Evolutionary conservation across 2,329 filamentous ascomycete species (phyloP).

Genomic region (Nemania serpens): DNA sequence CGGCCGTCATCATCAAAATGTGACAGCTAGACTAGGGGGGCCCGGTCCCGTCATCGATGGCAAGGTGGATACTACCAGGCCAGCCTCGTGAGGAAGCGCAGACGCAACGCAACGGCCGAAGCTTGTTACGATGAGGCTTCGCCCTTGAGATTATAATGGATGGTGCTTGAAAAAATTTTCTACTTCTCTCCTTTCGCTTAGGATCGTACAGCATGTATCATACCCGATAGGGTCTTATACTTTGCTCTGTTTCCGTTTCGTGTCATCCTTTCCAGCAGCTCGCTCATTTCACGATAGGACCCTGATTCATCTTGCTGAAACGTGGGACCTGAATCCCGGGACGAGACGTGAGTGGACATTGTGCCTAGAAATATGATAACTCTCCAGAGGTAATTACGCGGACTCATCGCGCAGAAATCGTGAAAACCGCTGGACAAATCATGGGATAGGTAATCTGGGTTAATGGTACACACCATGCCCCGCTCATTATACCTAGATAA

Average conservation of each 20-base stretch:
- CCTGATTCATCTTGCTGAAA: constrained; percentile 13
- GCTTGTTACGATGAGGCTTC: not conserved
- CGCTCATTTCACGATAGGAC: not conserved
- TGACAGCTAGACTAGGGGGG: constrained; percentile 28
- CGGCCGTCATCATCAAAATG: constrained; percentile 31
- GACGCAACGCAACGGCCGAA: constrained; percentile 10
- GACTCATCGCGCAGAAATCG: not conserved
- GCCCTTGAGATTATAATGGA: no score
- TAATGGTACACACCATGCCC: no score
- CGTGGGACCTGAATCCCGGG: not conserved
- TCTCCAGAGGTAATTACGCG: not conserved
- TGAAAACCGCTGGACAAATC: not conserved
- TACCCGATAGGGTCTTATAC: not conserved
- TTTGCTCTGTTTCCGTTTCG: not conserved
- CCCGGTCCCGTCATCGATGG: constrained; percentile 11
- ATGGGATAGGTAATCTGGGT: no score
- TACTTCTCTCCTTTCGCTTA: constrained; percentile 1
- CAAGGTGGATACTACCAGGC: constrained; percentile 1
- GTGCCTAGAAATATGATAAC: no score
- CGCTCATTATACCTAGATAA: no score
- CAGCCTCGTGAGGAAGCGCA: constrained; percentile 2
- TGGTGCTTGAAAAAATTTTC: constrained; percentile 4
- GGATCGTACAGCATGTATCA: not conserved
- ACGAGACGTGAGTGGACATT: not conserved
- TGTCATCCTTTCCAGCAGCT: constrained; percentile 3